Percentiles rank a stretch among this genome's conserved stretches.
phyloP scores from a whole-genome alignment of 2,329 filamentous ascomycete genomes.

The Colletotrichum nymphaeae region DNA sequence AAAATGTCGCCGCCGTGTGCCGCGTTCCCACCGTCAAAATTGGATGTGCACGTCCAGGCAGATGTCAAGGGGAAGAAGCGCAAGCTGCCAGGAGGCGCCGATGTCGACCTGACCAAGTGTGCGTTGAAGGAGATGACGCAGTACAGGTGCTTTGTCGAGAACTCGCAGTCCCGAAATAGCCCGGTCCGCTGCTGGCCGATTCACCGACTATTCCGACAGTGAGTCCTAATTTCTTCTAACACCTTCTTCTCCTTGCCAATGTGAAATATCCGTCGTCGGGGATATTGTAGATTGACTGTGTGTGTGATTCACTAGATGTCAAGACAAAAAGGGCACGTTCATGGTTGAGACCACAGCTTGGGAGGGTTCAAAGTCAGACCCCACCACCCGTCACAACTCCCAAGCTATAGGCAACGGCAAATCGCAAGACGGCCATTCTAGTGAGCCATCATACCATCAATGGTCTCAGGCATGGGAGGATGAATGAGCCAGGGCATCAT shows the following conservation, averaged over 20 bases:
- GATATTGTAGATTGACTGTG: neutral
- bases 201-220: slow-evolving; percentile 71
- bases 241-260: neutral
- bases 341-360: slow-evolving; percentile 73
- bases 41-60: slow-evolving; percentile 61
- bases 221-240: slow-evolving; percentile 42
- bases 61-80: slow-evolving; percentile 62
- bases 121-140: slow-evolving; percentile 69
- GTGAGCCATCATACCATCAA: slow-evolving; percentile 10
- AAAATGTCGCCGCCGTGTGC: slow-evolving; percentile 69
- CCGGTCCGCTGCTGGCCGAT: slow-evolving; percentile 67
- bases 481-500: neutral
- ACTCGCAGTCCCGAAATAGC: slow-evolving; percentile 57
- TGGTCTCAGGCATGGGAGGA: slow-evolving; percentile 27
- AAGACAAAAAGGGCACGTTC: slow-evolving; percentile 67
- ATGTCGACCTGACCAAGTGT: slow-evolving; percentile 65
- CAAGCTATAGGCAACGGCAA: neutral
- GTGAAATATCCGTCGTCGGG: neutral
- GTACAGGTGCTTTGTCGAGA: slow-evolving; percentile 68
- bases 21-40: slow-evolving; percentile 63
- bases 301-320: slow-evolving; percentile 57
- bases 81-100: slow-evolving; percentile 55
- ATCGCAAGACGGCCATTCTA: neutral
- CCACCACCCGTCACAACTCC: neutral
- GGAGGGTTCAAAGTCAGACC: slow-evolving; percentile 53